A percentile compares a stretch with the other conserved stretches of the same genome.
These are phyloP conservation scores for Emericellopsis terricola DNA, from an alignment of 495 filamentous ascomycete genomes.

Conservation along the genomic window DNA sequence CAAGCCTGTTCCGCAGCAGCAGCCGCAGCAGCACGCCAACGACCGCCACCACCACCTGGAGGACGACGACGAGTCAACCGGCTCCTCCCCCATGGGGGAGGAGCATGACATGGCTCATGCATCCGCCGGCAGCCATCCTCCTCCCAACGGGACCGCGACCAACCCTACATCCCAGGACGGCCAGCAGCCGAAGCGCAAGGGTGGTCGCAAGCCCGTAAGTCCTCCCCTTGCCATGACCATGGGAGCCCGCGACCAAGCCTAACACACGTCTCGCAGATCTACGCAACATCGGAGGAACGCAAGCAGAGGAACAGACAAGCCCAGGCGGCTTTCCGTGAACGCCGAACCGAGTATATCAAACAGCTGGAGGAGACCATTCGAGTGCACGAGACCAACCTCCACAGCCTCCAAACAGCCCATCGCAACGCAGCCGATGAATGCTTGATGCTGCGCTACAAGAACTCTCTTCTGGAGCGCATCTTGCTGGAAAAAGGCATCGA, in stretches of 20 bases:
- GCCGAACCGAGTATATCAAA: slow-evolving; percentile 97
- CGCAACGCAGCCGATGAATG: slow-evolving; percentile 93
- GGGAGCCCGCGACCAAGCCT: slow-evolving; percentile 8
- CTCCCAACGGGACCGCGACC: slow-evolving; percentile 16
- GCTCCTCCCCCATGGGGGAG: slow-evolving; percentile 34
- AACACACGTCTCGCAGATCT: slow-evolving; percentile 42
- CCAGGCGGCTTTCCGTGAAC: slow-evolving; percentile 90
- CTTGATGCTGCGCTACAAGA: slow-evolving; percentile 96
- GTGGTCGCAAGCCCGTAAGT: slow-evolving; percentile 90
- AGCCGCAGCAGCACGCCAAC: slow-evolving; percentile 12
- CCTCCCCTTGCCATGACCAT: slow-evolving; percentile 8
- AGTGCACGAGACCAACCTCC: slow-evolving; percentile 84
- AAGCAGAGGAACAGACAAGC: slow-evolving; percentile 97
- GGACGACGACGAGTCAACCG: slow-evolving; percentile 35
- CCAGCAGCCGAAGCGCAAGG: slow-evolving; percentile 68
- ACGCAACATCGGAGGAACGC: slow-evolving; percentile 94
- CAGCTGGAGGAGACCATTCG: slow-evolving; percentile 96
- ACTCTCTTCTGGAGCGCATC: slow-evolving; percentile 87
- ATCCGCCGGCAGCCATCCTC: slow-evolving; percentile 2
- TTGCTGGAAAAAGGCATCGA: slow-evolving; percentile 96
- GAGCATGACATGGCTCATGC: slow-evolving; percentile 10
- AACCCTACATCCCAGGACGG: slow-evolving; percentile 18
- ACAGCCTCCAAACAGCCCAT: slow-evolving; percentile 84
- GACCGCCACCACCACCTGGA: slow-evolving; percentile 13
- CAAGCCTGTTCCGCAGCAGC: slow-evolving; percentile 11